Base-by-base conservation (phyloP, 2,329 filamentous ascomycete genomes). In the Colletotrichum shisoi region DNA sequence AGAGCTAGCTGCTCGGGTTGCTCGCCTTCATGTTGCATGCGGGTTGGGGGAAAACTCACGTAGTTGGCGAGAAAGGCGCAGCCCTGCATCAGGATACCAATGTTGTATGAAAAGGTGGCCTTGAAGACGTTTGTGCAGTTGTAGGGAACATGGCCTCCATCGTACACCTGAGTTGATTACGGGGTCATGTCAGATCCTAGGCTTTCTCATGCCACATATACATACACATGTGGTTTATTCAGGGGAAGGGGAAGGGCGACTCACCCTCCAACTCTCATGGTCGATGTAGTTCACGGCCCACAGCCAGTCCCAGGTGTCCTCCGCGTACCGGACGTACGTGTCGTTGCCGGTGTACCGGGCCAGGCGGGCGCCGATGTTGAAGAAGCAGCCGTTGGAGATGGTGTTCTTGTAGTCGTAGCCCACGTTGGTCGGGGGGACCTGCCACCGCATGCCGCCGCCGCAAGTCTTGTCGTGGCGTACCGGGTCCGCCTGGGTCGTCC, bases 321-420 rank as follows among this genome's bases (percentile, higher is more conserved):
- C 82, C 1, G 89, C 90, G 82, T 87, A 89, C 6, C 88, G 80
- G 2, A 82, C 79, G 71, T 92, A 92, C 0, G 88, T 89, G 1
- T 80, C 72, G 72, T 92, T 90, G 39, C 80, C 80, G 0, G 89
- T 91, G 77, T 92, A 93, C 11, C 88, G 84, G 0, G 88, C 90
- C 12, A 94, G 83, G 9, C 91, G 86, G 17, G 91, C 86, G n/a
- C 83, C 86, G 21, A 89, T 76, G 73, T 89, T 87, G 79, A 89
- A 89, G 75, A 88, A 87, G 72, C 84, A 84, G 51, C 85, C 86
- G 69, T 88, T 89, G 27, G 86, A 84, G 64, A 87, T 84, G 67
- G 82, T 77, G 76, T 89, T 89, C 76, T 89, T 95, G 82, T 94
- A 93, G 73, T 89, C 83, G 76, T 91, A 94, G 40, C 91, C 92